Evolutionary conservation across 129 eudicot genomes (phyloP).

Genomic region (Saposhnikovia divaricata): DNA sequence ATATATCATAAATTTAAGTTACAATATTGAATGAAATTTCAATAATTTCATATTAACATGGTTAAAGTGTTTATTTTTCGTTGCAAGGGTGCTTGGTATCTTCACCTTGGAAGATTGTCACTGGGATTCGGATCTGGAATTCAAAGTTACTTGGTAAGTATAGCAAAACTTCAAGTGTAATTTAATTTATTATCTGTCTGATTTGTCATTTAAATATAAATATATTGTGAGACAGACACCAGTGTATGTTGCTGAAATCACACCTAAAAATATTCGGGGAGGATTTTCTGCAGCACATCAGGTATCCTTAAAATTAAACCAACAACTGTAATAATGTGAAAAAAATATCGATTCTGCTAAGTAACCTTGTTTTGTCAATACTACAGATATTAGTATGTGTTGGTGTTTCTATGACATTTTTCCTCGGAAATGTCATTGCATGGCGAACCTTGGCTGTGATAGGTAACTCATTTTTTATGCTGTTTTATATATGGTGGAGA

Average conservation of each 20-base stretch:
- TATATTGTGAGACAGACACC: slow-evolving; percentile 19
- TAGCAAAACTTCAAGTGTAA: not conserved
- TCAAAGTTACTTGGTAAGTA: slow-evolving; percentile 20
- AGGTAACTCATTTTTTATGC: slow-evolving; percentile 12
- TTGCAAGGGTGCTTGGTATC: slow-evolving; percentile 24
- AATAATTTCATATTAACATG: not conserved
- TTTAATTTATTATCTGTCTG: not conserved
- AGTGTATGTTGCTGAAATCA: slow-evolving; percentile 28
- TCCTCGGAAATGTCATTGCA: slow-evolving; percentile 22
- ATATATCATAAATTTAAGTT: not conserved
- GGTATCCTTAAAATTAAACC: slow-evolving; percentile 10
- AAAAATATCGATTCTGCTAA: not conserved
- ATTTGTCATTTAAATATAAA: not conserved
- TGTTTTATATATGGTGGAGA: not conserved
- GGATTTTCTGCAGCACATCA: slow-evolving; percentile 21
- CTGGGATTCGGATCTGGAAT: slow-evolving; percentile 21
- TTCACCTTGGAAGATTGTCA: slow-evolving; percentile 21
- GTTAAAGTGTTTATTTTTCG: not conserved
- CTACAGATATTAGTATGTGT: slow-evolving; percentile 21
- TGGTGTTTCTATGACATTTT: slow-evolving; percentile 24
- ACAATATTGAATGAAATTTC: not conserved
- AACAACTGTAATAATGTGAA: not conserved
- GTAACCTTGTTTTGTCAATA: not conserved
- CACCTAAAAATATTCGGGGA: slow-evolving; percentile 36
- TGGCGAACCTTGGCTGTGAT: slow-evolving; percentile 31